Percentiles rank a stretch among this genome's conserved stretches.
Conservation (phyloP, 805 yeast genomes). For the Candida nonsorbophila region DNA sequence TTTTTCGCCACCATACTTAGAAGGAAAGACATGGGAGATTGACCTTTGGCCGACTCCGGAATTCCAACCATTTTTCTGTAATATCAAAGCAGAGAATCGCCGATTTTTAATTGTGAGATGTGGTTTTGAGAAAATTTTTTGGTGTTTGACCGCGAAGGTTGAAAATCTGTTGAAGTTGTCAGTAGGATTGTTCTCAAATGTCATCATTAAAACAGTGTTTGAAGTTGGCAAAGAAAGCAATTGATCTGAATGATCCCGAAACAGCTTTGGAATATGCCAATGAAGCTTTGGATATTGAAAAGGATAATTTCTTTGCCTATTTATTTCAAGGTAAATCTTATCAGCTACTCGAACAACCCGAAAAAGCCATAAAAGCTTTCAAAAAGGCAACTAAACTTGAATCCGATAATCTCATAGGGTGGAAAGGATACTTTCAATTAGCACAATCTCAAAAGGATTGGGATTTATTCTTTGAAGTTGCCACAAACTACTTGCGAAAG, state of each 20-base stretch:
- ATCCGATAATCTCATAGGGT: constrained; percentile 54
- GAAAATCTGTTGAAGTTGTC: not conserved
- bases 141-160: constrained; percentile 2
- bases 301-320: constrained; percentile 57
- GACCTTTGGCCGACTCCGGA: constrained; percentile 35
- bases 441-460: constrained; percentile 32
- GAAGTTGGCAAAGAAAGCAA: constrained; percentile 40
- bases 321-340: constrained; percentile 70
- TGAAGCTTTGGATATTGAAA: constrained; percentile 53
- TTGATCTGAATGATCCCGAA: constrained; percentile 55
- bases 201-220: constrained; percentile 18
- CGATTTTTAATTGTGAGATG: not conserved
- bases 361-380: constrained; percentile 41
- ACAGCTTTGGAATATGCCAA: constrained; percentile 53
- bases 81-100: too few relatives aligned
- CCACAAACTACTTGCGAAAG: constrained; percentile 38
- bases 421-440: constrained; percentile 72
- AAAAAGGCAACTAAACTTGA: constrained; percentile 45
- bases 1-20: constrained; percentile 48
- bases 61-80: constrained; percentile 6
- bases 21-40: constrained; percentile 58
- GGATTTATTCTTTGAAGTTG: constrained; percentile 40
- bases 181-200: constrained; percentile 6
- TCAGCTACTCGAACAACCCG: constrained; percentile 36
- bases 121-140: constrained; percentile 2